Evolutionary conservation across 345 rosid species (phyloP), one percentile per base, ranked within the genome.

Genomic region (Ceriops decandra): DNA sequence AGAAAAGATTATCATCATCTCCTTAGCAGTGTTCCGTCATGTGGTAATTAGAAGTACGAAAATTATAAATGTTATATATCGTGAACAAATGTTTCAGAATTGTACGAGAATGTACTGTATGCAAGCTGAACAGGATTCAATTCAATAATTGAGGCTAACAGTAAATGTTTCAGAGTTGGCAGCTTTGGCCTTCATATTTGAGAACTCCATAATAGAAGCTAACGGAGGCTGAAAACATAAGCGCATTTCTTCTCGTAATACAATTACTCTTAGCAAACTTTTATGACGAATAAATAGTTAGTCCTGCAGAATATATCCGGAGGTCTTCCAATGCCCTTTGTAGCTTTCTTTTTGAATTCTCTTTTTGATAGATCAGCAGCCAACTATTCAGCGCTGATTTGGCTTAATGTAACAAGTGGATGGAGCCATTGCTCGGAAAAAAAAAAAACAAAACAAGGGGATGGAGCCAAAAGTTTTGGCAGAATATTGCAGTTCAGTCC

Each of bases 121-220:
- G 24, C 17, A 51, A 32, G 19, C 47, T 32, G 38, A 57, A 24
- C 73, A 60, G 73, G 2, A 52, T 52, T 35, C 67, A 69, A 61
- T 69, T 35, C 67, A 69, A 69, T 69, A 62, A 69, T 69, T 56
- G 67, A 70, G 63, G 11, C n/a, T 35, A 60, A 53, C 42, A 63
- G 62, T 63, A 4, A 2, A 2, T 26, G 32, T 60, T 31, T 69
- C 66, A 60, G 24, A 21, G 26, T 17, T 56, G 11, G 59, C 59
- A 56, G 59, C 59, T 56, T 51, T 60, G 35, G 16, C 60, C 31
- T 57, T 47, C 58, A 9, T 69, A 1, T 57, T 33, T 22, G 60
- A 62, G 60, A 62, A 52, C 31, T 61, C 67, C 33, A 69, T 61
- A 51, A 61, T 69, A 24, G 53, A 61, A 24, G 16, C 24, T 6